These are phyloP conservation scores for Sclerotinia borealis DNA, from an alignment of 2,329 filamentous ascomycete species.

Conservation along the genomic window DNA sequence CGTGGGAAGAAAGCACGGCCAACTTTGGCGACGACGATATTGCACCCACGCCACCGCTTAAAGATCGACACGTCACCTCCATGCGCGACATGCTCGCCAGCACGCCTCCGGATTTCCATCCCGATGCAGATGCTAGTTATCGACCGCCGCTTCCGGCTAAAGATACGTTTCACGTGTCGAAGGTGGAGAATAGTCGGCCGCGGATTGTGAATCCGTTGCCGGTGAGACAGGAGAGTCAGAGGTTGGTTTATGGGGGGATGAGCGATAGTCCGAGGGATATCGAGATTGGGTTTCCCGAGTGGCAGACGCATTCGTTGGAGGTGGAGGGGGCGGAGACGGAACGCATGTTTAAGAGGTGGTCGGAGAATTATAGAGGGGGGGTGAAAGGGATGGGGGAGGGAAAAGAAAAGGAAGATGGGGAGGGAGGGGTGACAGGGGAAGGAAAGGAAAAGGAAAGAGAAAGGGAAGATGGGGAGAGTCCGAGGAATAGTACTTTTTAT, in stretches of 20 bases:
- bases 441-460: neutral
- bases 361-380: neutral
- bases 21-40: neutral
- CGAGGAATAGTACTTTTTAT: neutral
- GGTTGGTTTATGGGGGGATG: neutral
- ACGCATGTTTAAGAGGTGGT: constrained; percentile 3
- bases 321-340: neutral
- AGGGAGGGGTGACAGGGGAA: neutral
- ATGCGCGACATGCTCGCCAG: neutral
- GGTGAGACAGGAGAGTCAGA: neutral
- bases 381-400: neutral
- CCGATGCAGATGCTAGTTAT: neutral
- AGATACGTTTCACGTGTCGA: neutral
- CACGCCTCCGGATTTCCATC: neutral
- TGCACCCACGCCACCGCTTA: neutral
- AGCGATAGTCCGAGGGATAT: neutral
- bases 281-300: neutral
- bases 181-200: neutral
- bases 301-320: neutral
- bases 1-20: neutral
- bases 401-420: neutral
- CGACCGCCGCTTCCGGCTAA: neutral
- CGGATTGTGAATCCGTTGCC: constrained; percentile 1
- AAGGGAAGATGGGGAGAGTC: neutral
- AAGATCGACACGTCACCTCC: neutral